Conservation (phyloP, 2,329 filamentous ascomycete genomes). For the Chrysoporthe austroafricana region DNA sequence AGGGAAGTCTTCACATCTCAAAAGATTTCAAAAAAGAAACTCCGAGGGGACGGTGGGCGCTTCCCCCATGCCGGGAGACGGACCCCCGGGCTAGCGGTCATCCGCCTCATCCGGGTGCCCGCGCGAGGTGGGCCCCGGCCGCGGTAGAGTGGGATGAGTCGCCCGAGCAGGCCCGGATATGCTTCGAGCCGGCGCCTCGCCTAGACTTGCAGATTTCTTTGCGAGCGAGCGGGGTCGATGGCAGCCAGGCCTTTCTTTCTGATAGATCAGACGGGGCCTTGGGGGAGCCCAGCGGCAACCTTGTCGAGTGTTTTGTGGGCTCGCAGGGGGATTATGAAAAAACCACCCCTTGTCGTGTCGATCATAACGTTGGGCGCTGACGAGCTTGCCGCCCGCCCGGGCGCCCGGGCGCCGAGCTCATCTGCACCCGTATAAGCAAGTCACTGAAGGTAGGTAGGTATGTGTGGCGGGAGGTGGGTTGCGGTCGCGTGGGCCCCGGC, state of each 20-base stretch:
- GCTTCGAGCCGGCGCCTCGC: not conserved
- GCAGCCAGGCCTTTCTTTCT: not conserved
- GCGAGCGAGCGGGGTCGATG: no score
- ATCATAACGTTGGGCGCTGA: not conserved
- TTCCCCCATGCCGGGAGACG: no score
- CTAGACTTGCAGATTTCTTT: not conserved
- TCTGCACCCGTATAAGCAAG: not conserved
- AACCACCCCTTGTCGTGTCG: not conserved
- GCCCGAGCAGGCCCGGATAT: not conserved
- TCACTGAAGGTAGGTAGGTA: not conserved
- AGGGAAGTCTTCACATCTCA: not conserved
- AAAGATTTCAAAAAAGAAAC: not conserved
- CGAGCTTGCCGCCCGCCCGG: slow-evolving; percentile 1
- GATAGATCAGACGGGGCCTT: not conserved
- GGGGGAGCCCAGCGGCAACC: not conserved
- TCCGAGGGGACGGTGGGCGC: not conserved
- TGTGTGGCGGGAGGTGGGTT: not conserved
- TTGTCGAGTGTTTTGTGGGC: not conserved
- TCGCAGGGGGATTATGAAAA: not conserved
- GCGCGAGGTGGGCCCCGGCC: not conserved
- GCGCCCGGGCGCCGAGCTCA: not conserved
- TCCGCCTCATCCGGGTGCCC: not conserved
- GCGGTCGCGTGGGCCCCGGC: no score
- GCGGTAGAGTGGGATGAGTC: not conserved
- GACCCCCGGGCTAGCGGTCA: not conserved